These are phyloP conservation scores for Globisporangium carolinianum DNA, from an alignment of 352 stramenopile genomes.

Conservation along the genomic window DNA sequence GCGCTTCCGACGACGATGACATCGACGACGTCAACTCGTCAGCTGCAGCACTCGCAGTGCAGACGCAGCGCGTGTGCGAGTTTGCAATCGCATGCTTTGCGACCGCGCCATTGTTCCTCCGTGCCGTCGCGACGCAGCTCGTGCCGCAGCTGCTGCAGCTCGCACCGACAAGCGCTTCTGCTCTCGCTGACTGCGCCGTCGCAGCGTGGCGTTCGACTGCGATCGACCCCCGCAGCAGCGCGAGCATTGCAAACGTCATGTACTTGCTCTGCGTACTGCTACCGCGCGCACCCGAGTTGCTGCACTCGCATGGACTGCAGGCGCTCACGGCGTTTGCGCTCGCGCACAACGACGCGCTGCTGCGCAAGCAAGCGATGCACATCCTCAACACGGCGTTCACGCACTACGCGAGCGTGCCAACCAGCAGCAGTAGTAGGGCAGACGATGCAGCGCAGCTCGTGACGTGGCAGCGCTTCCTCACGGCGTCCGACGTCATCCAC, in stretches of 20 bases:
- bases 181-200: slow-evolving; percentile 18
- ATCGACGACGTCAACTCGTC: not conserved
- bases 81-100: slow-evolving; percentile 32
- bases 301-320: slow-evolving; percentile 32
- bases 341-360: slow-evolving; percentile 36
- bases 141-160: slow-evolving; percentile 33
- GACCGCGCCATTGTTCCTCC: slow-evolving; percentile 33
- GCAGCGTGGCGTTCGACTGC: slow-evolving; percentile 12
- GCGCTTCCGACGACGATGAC: no score
- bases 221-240: slow-evolving; percentile 4
- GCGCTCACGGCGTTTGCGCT: slow-evolving; percentile 46
- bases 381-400: slow-evolving; percentile 62
- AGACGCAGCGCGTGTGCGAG: slow-evolving; percentile 27
- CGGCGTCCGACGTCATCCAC: slow-evolving; percentile 73
- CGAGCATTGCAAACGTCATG: slow-evolving; percentile 38
- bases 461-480: slow-evolving; percentile 67
- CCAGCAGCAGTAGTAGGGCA: not conserved
- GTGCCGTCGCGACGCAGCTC: slow-evolving; percentile 35
- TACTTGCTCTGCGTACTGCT: slow-evolving; percentile 59
- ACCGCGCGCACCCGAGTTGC: slow-evolving; percentile 33
- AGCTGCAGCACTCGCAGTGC: slow-evolving; percentile 3
- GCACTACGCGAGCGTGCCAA: slow-evolving; percentile 23
- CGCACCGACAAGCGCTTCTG: slow-evolving; percentile 1
- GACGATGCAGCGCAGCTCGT: slow-evolving; percentile 4
- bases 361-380: slow-evolving; percentile 67